phyloP scores from a whole-genome alignment of 2,329 filamentous ascomycete genomes.

The Fonsecaea pedrosoi region DNA sequence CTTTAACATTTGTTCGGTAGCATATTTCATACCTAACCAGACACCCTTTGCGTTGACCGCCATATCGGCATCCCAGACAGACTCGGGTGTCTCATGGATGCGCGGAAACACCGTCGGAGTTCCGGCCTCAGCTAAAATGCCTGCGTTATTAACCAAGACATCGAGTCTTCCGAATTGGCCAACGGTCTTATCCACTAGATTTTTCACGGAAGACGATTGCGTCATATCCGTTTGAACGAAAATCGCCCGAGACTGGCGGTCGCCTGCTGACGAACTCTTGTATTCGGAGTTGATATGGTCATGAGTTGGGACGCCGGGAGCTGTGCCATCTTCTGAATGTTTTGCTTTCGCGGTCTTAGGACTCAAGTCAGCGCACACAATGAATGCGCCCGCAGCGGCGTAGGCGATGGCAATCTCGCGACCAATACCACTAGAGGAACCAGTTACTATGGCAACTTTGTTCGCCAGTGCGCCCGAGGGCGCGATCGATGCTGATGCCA shows the following conservation, averaged over 20 bases:
- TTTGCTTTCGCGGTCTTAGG: slow-evolving; percentile 32
- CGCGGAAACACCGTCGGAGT: not conserved
- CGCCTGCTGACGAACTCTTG: not conserved
- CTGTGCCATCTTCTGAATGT: slow-evolving; percentile 24
- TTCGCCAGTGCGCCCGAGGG: slow-evolving; percentile 31
- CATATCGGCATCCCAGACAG: slow-evolving; percentile 13
- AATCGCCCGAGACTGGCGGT: not conserved
- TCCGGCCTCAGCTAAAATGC: no score
- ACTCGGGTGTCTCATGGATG: slow-evolving; percentile 14
- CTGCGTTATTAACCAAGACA: slow-evolving; percentile 34
- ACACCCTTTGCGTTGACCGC: slow-evolving; percentile 49
- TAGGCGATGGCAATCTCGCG: slow-evolving; percentile 54
- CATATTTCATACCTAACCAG: slow-evolving; percentile 51
- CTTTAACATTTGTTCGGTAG: slow-evolving; percentile 26
- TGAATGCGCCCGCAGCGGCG: slow-evolving; percentile 48
- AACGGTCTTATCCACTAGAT: slow-evolving; percentile 85
- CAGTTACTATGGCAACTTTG: slow-evolving; percentile 54
- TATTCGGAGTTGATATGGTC: slow-evolving; percentile 26
- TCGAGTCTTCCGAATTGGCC: slow-evolving; percentile 72
- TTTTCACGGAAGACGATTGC: slow-evolving; percentile 50
- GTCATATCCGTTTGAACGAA: slow-evolving; percentile 29
- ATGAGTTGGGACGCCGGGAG: slow-evolving; percentile 24
- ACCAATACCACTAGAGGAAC: slow-evolving; percentile 55
- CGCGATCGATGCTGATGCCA: not conserved
- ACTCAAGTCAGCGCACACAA: slow-evolving; percentile 53